Base-by-base conservation (phyloP, 2,329 filamentous ascomycete genomes). In the Aquanectria penicillioides region DNA sequence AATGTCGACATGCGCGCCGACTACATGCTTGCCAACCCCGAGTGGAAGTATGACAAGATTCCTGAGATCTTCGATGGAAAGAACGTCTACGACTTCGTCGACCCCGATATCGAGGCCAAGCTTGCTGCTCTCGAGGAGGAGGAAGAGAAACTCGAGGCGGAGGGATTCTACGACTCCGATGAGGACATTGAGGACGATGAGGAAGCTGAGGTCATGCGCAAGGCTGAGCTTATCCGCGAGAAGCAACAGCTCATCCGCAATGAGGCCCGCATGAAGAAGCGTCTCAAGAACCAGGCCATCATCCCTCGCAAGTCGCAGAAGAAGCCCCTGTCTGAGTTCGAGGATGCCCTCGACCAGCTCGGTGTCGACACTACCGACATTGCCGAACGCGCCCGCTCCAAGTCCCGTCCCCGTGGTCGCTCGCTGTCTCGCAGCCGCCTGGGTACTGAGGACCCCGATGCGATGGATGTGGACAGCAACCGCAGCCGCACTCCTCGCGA, bases 11-110 rank as follows among this genome's bases (percentile, higher is more conserved):
- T 98, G 71, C 91, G 92, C 76, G 87, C 92, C 73, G 91, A 95
- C 73, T 99, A 97, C 77, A 79, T 93, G 13, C 88, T 98, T 63
- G 92, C 91, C 64, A 87, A 97, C 74, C 87, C 90, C 36, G 93
- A 95, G 57, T 98, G 95, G 95, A 97, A 97, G 77, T 87, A 97
- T 75, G 96, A 99, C 81, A 93, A 91, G 79, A 91, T 98, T 53
- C 95, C 95, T 26, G 95, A 99, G 78, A 84, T 97, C 44, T 91
- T 94, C 77, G 89, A 98, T 73, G 95, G 95, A 77, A 94, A 94
- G 85, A 99, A 99, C 76, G 92, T 99, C 57, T 95, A 94, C 80
- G 95, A 99, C 78, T 99, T 92, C 77, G 88, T 99, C 72, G 95
- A 98, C 72, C 94, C 94, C 1, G 96, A 99, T 54, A 99, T 99